These are phyloP conservation scores for Elongisporangium undulatum DNA, from an alignment of 352 stramenopile species.

Conservation along the genomic window DNA sequence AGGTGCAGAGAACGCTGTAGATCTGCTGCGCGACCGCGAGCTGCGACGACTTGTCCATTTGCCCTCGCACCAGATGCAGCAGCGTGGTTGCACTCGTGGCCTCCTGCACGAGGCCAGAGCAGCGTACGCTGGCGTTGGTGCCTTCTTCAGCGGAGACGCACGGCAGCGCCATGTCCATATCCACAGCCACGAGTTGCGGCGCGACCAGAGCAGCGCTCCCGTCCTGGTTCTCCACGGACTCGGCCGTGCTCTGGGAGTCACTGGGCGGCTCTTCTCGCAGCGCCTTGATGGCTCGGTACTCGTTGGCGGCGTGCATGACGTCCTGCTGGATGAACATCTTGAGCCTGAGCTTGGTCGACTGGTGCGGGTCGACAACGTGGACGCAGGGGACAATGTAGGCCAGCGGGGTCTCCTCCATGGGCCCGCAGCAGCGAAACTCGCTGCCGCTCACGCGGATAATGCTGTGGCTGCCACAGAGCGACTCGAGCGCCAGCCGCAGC, in stretches of 20 bases:
- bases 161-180: constrained; percentile 21
- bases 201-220: constrained; percentile 21
- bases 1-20: constrained; percentile 22
- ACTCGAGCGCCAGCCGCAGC: constrained; percentile 15
- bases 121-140: constrained; percentile 28
- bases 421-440: constrained; percentile 18
- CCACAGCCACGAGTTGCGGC: constrained; percentile 26
- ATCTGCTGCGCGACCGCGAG: constrained; percentile 30
- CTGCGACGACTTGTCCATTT: constrained; percentile 24
- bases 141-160: constrained; percentile 14
- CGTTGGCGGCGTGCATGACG: constrained; percentile 33
- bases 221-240: background rate
- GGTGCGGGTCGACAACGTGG: background rate
- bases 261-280: constrained; percentile 34
- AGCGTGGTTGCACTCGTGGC: constrained; percentile 33
- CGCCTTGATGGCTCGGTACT: constrained; percentile 30
- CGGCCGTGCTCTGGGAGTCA: background rate
- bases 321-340: constrained; percentile 66
- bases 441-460: constrained; percentile 25
- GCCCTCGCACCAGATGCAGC: constrained; percentile 22
- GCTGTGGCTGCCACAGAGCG: constrained; percentile 7
- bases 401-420: constrained; percentile 35
- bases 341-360: constrained; percentile 16
- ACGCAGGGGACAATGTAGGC: constrained; percentile 37
- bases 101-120: constrained; percentile 44